Evolutionary conservation across 2,329 filamentous ascomycete species (phyloP).

Genomic region (Cyclaneusma minus): DNA sequence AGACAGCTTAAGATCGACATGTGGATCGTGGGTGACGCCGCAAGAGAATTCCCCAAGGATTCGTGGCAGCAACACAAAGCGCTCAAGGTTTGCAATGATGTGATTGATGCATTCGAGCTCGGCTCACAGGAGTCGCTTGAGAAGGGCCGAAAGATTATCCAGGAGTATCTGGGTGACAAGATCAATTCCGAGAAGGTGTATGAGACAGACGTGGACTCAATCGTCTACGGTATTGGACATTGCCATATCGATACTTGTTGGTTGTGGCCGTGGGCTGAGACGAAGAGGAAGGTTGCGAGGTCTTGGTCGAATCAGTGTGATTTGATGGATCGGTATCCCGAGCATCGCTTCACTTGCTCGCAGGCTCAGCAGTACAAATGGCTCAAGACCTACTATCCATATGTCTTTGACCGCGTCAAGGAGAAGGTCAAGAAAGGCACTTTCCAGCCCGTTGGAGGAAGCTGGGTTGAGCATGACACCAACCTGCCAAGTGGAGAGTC

Average conservation of each 20-base stretch:
- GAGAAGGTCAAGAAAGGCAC: constrained; percentile 75
- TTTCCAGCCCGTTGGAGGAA: constrained; percentile 91
- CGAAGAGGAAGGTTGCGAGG: constrained; percentile 86
- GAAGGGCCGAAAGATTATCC: constrained; percentile 68
- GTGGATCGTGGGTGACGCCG: constrained; percentile 90
- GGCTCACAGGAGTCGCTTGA: constrained; percentile 65
- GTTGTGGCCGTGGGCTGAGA: constrained; percentile 98
- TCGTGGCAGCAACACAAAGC: constrained; percentile 84
- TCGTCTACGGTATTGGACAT: constrained; percentile 83
- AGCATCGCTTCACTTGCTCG: constrained; percentile 82
- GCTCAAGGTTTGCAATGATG: constrained; percentile 65
- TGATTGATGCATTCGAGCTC: constrained; percentile 80
- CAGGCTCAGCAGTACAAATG: constrained; percentile 98
- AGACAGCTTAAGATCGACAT: constrained; percentile 78
- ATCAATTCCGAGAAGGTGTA: constrained; percentile 80
- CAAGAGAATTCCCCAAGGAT: constrained; percentile 76
- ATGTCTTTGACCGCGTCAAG: constrained; percentile 81
- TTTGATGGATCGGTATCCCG: constrained; percentile 85
- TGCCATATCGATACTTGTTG: constrained; percentile 98
- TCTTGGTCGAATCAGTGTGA: constrained; percentile 97
- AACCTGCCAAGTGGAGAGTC: constrained; percentile 95
- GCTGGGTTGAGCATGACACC: constrained; percentile 98
- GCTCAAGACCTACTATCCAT: constrained; percentile 80
- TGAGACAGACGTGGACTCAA: constrained; percentile 52
- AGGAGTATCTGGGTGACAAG: constrained; percentile 65